phyloP scores from a whole-genome alignment of 805 yeast genomes.

The Saccharomycopsis oosterbeekiorum region DNA sequence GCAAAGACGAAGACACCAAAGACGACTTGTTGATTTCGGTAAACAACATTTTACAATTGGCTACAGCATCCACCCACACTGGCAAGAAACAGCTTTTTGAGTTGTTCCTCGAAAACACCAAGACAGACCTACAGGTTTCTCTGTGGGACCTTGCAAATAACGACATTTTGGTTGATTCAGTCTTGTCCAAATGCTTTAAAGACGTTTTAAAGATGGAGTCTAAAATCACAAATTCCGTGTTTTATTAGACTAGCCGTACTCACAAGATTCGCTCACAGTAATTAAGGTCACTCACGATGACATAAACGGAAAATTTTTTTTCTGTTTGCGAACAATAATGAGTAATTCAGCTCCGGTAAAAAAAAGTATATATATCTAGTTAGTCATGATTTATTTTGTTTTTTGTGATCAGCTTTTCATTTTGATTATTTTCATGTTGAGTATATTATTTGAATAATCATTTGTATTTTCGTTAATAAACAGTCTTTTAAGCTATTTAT shows the following conservation, averaged over 20 bases:
- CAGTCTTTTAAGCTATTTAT: too few relatives aligned
- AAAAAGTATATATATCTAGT: neutral
- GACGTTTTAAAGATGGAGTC: neutral
- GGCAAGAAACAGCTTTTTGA: neutral
- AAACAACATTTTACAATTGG: neutral
- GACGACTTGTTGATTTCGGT: neutral
- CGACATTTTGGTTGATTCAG: neutral
- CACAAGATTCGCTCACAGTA: neutral
- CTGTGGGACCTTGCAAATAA: neutral
- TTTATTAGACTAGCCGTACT: neutral
- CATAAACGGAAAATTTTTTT: neutral
- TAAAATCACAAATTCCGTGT: neutral
- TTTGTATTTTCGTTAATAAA: neutral
- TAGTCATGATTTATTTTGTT: neutral
- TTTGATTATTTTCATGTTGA: neutral
- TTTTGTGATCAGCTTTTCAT: neutral
- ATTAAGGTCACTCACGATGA: neutral
- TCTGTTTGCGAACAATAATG: neutral
- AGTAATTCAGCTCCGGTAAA: neutral
- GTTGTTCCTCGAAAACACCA: neutral
- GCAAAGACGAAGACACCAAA: neutral
- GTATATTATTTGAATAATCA: too few relatives aligned
- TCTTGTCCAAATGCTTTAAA: neutral
- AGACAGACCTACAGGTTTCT: neutral
- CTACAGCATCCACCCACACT: neutral